Percentiles rank a stretch among this genome's conserved stretches.
Conservation (phyloP, 371 early-diverging fungal genomes). For the Rhizomucor miehei region DNA sequence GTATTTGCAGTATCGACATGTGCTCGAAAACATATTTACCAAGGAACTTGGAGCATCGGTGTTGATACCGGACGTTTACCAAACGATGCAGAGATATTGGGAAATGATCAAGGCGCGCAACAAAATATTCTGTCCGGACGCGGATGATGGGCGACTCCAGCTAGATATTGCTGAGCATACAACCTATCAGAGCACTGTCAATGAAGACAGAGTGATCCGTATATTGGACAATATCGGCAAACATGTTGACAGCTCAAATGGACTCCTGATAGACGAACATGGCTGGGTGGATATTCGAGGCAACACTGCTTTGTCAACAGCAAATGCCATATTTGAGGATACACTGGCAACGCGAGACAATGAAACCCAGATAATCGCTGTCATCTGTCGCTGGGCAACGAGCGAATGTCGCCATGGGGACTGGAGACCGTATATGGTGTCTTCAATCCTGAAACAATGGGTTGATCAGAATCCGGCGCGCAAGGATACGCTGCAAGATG, state of each 20-base stretch:
- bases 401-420: conserved; percentile 54
- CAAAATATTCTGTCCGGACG: conserved; percentile 34
- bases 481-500: conserved; percentile 36
- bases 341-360: conserved; percentile 6
- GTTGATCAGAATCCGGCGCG: conserved; percentile 33
- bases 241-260: conserved; percentile 29
- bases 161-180: no score
- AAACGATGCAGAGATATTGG: conserved; percentile 39
- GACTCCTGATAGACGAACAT: conserved; percentile 26
- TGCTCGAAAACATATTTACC: conserved; percentile 28
- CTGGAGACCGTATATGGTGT: conserved; percentile 56
- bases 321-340: conserved; percentile 27
- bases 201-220: conserved; percentile 38
- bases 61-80: conserved; percentile 21
- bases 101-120: conserved; percentile 43
- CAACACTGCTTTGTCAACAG: conserved; percentile 25
- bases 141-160: no score
- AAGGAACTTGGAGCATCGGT: background rate
- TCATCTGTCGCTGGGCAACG: conserved; percentile 62
- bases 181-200: conserved; percentile 3
- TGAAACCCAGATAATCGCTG: conserved; percentile 17
- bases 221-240: conserved; percentile 40
- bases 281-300: conserved; percentile 39
- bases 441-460: conserved; percentile 51
- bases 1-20: conserved; percentile 41